Evolutionary conservation across 345 rosid genomes (phyloP), one percentile per base, ranked within the genome.

Genomic region (Litchi chinensis): DNA sequence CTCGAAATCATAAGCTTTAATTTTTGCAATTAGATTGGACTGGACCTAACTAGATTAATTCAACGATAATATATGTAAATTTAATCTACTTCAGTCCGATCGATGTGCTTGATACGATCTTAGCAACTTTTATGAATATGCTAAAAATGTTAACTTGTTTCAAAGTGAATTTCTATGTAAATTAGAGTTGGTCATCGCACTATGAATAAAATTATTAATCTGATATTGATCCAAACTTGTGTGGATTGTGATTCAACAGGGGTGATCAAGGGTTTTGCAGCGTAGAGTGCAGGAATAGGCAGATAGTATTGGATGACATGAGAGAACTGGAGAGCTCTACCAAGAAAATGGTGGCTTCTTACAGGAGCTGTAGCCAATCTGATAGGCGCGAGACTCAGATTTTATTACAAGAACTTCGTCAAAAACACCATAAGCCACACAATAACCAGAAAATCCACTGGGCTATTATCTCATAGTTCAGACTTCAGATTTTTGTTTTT

Each of bases 251-350:
- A 24, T 19, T 44, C 4, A 77, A 77, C 89, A 94, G 95, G 82
- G 95, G 97, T 67, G 97, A 94, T 72, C 81, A 83, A 83, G 98
- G 95, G 5, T 94, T 88, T 76, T 94, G 97, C 80, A 92, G 95
- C 76, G 80, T 68, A 65, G 88, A 90, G 79, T 94, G 98, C 88
- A 85, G 98, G 60, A 76, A 85, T 65, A 84, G 91, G 77, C 97
- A 91, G 75, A 90, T 94, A 8, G 40, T 72, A 26, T 69, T 88
- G 84, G 95, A 94, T 82, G 97, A 93, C 2, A 86, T 79, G 82
- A 84, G 67, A 19, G 94, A 92, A 44, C 46, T 88, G 39, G 93
- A 91, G 72, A 70, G 44, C 24, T 87, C 89, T 0, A 85, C 86
- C 65, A 89, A 84, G 78, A 59, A 80, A 46, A 85, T 76, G 76